These are phyloP conservation scores for Biscogniauxia marginata DNA, from an alignment of 2,329 filamentous ascomycete species.

Conservation along the genomic window DNA sequence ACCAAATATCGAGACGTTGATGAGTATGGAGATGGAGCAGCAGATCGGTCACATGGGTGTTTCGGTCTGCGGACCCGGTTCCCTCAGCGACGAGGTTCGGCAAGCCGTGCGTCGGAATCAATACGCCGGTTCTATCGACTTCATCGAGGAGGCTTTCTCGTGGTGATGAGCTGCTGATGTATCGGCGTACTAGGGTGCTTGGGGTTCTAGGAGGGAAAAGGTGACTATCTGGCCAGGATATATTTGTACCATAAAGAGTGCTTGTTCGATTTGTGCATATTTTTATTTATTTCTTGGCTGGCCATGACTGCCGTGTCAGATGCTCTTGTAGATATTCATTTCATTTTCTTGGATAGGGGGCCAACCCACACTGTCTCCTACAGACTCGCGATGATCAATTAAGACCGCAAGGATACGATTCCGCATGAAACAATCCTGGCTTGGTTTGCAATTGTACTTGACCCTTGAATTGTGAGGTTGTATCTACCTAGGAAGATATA, in stretches of 20 bases:
- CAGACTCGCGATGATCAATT: not conserved
- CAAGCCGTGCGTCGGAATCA: slow-evolving; percentile 64
- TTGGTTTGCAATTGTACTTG: no score
- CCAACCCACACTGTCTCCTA: not conserved
- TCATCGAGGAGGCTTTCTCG: slow-evolving; percentile 75
- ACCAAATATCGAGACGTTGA: slow-evolving; percentile 70
- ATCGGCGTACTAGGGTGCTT: not conserved
- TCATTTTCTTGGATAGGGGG: not conserved
- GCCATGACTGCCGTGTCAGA: not conserved
- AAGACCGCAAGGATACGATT: not conserved
- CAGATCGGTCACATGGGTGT: slow-evolving; percentile 74
- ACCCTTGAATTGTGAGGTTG: not conserved
- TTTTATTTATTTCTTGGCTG: slow-evolving; percentile 7
- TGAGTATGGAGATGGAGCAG: slow-evolving; percentile 71
- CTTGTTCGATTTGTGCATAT: slow-evolving; percentile 24
- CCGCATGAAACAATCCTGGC: not conserved
- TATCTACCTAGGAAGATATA: no score
- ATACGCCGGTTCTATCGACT: slow-evolving; percentile 67
- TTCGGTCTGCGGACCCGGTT: slow-evolving; percentile 71
- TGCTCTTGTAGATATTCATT: not conserved
- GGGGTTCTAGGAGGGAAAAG: slow-evolving; percentile 3
- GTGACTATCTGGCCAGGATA: slow-evolving; percentile 6
- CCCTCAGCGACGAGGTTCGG: slow-evolving; percentile 72
- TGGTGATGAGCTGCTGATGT: slow-evolving; percentile 40
- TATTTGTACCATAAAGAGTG: slow-evolving; percentile 14